Conservation (phyloP, 176 grass and related monocot genomes). For the Oryza glumipatula region DNA sequence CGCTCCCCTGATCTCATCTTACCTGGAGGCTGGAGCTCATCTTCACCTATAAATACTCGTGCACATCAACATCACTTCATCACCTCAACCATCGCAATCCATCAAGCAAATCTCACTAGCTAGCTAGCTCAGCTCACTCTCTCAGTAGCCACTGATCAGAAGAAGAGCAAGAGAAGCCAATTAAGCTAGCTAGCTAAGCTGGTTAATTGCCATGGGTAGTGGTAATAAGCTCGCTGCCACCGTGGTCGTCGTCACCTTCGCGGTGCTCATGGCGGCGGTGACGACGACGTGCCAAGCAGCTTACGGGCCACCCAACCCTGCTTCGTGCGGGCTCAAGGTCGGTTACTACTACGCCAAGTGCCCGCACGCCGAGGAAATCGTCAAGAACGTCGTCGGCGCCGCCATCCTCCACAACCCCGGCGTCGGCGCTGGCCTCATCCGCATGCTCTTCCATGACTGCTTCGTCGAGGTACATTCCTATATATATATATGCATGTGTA, state of each 20-base stretch:
- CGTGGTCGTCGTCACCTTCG: not conserved
- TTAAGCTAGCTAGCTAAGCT: not conserved
- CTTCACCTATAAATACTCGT: not conserved
- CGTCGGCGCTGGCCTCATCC: constrained; percentile 49
- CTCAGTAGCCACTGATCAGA: not conserved
- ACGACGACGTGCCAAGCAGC: not conserved
- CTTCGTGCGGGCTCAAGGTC: not conserved
- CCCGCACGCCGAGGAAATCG: constrained; percentile 25
- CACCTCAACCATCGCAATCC: not conserved
- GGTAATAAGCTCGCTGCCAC: not conserved
- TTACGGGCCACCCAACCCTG: not conserved
- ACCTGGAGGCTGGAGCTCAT: no score
- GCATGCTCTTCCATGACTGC: constrained; percentile 67
- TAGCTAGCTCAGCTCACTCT: not conserved
- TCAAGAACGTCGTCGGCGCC: not conserved
- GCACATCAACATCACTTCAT: not conserved
- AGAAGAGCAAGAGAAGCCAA: no score
- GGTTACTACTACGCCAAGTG: constrained; percentile 27
- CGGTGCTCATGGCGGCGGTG: not conserved
- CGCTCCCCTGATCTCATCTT: no score
- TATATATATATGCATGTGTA: no score
- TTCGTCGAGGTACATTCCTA: constrained; percentile 32
- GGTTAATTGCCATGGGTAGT: not conserved
- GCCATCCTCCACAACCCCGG: constrained; percentile 20
- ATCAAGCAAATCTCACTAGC: not conserved